Evolutionary conservation across 768 basidiomycete genomes (phyloP), one percentile per base, ranked within the genome.

Genomic region (Naganishia kalamii): DNA sequence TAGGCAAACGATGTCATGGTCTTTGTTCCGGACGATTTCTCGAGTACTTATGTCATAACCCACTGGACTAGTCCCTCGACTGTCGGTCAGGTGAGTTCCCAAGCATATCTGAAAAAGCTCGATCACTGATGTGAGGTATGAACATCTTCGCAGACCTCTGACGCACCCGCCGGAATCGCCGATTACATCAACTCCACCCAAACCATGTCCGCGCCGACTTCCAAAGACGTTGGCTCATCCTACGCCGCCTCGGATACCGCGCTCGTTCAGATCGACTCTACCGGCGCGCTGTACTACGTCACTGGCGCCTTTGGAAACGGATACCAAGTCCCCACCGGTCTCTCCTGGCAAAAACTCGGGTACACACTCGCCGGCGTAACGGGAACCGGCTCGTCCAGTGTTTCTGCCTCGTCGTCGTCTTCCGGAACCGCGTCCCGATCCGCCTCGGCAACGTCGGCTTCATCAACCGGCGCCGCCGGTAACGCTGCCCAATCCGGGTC

Each of bases 1-100:
- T 51, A 86, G 82, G 85, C 86, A 15, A 88, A 88, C 70, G 81
- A 85, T 64, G 85, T 88, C 75, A 86, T 90, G 72, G 87, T 86
- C 2, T 91, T 85, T 78, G 81, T 90, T 65, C 88, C 89, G 21
- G 82, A 86, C 73, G 87, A 90, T 73, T 84, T 84, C 68, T 85
- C 84, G 19, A 80, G 81, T 25, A 86, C 86, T n/a, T 90, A 87
- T 70, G 82, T 90, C 51, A 79, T 89, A 75, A 85, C 74, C 23
- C 77, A 78, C 69, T 78, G 75, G 75, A 78, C 77, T 40, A 71
- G 74, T 64, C 74, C 73, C 62, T 35, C 68, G 13, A 49, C 60
- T 17, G 62, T 32, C 32, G 27, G 62, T 54, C 33, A 30, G 32
- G 57, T 60, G 54, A 48, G 64, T 11, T 7, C 30, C 21, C 49